These are phyloP conservation scores for Cryphonectria japonica DNA, from an alignment of 2,329 filamentous ascomycete genomes.

Conservation along the genomic window DNA sequence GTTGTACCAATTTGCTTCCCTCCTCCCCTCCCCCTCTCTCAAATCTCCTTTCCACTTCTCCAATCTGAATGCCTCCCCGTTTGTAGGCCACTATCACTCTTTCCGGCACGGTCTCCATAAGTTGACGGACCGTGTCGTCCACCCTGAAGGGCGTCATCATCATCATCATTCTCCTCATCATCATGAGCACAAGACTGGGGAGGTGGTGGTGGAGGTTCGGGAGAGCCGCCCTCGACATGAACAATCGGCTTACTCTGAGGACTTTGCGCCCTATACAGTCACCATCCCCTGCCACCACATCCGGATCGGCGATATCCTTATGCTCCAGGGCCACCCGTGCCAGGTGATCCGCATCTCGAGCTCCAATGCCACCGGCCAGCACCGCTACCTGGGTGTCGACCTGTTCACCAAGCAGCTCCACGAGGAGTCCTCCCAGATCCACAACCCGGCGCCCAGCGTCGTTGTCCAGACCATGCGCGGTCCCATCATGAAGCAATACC, in stretches of 20 bases:
- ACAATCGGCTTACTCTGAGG: constrained; percentile 36
- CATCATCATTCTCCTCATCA: not conserved
- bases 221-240: constrained; percentile 42
- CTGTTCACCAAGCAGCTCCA: constrained; percentile 99
- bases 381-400: constrained; percentile 99
- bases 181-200: constrained; percentile 42
- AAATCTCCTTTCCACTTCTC: not conserved
- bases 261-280: constrained; percentile 74
- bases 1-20: not conserved
- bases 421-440: constrained; percentile 97
- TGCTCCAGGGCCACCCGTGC: constrained; percentile 98
- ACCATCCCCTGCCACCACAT: constrained; percentile 99
- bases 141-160: constrained; percentile 49
- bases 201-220: constrained; percentile 54
- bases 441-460: constrained; percentile 94
- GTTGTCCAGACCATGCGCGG: constrained; percentile 99
- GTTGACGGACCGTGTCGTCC: constrained; percentile 58
- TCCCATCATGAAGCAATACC: constrained; percentile 99
- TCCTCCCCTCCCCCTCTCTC: constrained; percentile 13
- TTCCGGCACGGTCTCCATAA: constrained; percentile 61
- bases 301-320: constrained; percentile 96
- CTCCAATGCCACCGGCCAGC: constrained; percentile 96
- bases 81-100: constrained; percentile 61
- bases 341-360: constrained; percentile 99
- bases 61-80: constrained; percentile 22